Conservation (phyloP, 768 basidiomycete genomes). For the Gelatoporia subvermispora region DNA sequence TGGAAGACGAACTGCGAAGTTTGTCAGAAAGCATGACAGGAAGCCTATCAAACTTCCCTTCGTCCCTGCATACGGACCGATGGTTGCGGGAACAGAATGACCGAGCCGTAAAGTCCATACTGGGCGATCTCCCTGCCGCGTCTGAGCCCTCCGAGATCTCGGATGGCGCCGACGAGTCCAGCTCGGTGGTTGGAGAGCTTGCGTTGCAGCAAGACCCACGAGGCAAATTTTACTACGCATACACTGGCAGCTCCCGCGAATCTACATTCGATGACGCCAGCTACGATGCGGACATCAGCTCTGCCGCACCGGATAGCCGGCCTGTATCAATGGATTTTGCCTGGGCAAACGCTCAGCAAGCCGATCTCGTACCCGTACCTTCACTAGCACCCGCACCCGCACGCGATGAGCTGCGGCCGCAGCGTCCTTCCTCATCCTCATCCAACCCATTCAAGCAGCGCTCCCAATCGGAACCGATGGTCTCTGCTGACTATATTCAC, state of each 20-base stretch:
- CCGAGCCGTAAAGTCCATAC: conserved; percentile 57
- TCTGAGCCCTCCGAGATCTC: conserved; percentile 52
- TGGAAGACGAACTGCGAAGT: conserved; percentile 34
- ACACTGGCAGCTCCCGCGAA: conserved; percentile 50
- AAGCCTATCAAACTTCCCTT: not conserved
- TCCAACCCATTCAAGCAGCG: conserved; percentile 13
- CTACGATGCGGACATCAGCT: conserved; percentile 16
- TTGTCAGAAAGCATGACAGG: no score
- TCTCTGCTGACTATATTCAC: conserved; percentile 20
- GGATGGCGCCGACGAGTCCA: conserved; percentile 29
- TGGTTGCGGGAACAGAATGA: conserved; percentile 84
- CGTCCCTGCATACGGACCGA: conserved; percentile 52
- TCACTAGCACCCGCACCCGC: conserved; percentile 1
- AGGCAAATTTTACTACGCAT: conserved; percentile 77
- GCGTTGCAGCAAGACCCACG: conserved; percentile 61
- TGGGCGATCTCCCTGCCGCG: conserved; percentile 52
- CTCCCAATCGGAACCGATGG: conserved; percentile 14
- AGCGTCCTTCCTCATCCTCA: conserved; percentile 7
- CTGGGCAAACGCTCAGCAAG: conserved; percentile 35
- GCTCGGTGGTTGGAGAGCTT: conserved; percentile 52
- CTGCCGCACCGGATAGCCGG: conserved; percentile 30
- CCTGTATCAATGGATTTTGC: conserved; percentile 63
- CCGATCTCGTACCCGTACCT: no score
- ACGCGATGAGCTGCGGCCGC: not conserved
- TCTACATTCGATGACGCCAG: conserved; percentile 49